Evolutionary conservation across 148 eudicot species (phyloP).

Genomic region (Rhododendron molle): DNA sequence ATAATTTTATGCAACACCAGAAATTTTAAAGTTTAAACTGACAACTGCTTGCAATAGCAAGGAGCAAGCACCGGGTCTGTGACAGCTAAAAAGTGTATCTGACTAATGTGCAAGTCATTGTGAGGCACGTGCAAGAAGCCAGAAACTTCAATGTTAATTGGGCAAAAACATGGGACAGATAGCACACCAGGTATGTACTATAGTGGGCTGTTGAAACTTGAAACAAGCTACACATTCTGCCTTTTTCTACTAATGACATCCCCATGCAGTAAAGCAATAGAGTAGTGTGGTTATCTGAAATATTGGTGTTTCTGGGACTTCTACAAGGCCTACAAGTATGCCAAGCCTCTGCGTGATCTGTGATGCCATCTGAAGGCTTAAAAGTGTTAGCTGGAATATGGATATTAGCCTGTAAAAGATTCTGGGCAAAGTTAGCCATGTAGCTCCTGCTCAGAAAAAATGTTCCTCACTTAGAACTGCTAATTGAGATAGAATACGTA

Average conservation of each 20-base stretch:
- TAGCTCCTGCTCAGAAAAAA: not conserved
- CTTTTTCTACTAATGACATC: not conserved
- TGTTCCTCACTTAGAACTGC: not conserved
- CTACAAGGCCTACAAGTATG: not conserved
- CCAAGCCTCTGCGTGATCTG: not conserved
- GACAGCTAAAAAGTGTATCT: not conserved
- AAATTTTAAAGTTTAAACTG: not conserved
- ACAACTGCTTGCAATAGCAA: not conserved
- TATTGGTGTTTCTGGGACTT: not conserved
- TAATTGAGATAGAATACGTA: not conserved
- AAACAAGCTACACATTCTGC: not conserved
- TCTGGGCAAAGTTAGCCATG: not conserved
- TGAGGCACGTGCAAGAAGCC: not conserved
- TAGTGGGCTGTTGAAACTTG: not conserved
- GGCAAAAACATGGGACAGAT: not conserved
- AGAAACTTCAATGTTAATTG: not conserved
- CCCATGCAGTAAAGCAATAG: not conserved
- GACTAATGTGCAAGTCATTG: not conserved
- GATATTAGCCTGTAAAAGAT: not conserved
- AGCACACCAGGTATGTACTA: not conserved
- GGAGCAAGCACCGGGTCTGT: not conserved
- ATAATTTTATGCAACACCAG: not conserved
- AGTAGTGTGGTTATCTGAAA: not conserved
- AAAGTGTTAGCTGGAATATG: not conserved
- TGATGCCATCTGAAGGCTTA: slow-evolving; percentile 4